Percentiles rank a stretch among this genome's conserved stretches.
Conservation (phyloP, 1,139 yeast species). For the Torulaspora pretoriensis region DNA sequence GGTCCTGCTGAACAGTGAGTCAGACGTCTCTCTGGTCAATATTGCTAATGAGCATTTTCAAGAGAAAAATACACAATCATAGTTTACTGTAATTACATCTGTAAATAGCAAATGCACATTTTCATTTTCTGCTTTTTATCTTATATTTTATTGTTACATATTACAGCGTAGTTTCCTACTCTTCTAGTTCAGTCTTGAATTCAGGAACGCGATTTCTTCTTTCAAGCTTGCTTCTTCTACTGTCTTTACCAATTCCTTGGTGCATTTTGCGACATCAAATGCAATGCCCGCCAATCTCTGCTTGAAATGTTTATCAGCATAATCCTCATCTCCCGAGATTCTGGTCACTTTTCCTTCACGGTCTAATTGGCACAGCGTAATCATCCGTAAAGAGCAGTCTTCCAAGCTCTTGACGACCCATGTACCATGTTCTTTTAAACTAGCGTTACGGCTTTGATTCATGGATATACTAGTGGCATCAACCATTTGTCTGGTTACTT, state of each 20-base stretch:
- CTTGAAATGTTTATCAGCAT: conserved; percentile 78
- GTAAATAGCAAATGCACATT: conserved; percentile 12
- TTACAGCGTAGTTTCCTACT: conserved; percentile 3
- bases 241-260: conserved; percentile 90
- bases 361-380: conserved; percentile 51
- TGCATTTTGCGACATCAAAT: conserved; percentile 92
- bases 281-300: conserved; percentile 94
- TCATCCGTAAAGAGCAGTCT: conserved; percentile 82
- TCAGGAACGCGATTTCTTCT: conserved; percentile 56
- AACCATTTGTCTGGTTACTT: conserved; percentile 80
- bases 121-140: not conserved
- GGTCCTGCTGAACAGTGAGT: conserved; percentile 33
- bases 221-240: conserved; percentile 91
- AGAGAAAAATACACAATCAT: not conserved
- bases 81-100: conserved; percentile 6
- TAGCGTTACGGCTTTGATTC: conserved; percentile 77
- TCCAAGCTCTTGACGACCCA: conserved; percentile 85
- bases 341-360: conserved; percentile 34
- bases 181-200: conserved; percentile 33
- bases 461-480: conserved; percentile 85
- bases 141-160: conserved; percentile 1
- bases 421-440: conserved; percentile 82
- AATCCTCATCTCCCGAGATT: conserved; percentile 54
- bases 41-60: conserved; percentile 22
- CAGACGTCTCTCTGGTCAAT: conserved; percentile 22